Conservation (phyloP, 2,329 filamentous ascomycete genomes). For the Pyricularia sp. region DNA sequence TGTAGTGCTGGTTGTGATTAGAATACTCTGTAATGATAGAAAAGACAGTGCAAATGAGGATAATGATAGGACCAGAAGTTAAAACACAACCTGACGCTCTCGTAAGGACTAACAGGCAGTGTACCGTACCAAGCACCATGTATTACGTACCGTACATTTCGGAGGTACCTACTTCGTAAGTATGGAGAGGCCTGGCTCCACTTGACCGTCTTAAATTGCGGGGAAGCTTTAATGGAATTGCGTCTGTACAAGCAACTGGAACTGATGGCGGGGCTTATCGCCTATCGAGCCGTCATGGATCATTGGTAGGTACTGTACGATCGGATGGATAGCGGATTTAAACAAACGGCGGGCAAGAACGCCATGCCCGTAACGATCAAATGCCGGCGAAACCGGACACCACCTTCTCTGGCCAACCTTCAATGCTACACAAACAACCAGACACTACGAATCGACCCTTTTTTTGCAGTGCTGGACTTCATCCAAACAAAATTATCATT, state of each 20-base stretch:
- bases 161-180: not conserved
- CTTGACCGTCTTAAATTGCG: not conserved
- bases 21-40: no score
- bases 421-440: not conserved
- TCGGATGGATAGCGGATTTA: not conserved
- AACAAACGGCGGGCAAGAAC: not conserved
- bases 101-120: not conserved
- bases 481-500: not conserved
- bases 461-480: not conserved
- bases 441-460: not conserved
- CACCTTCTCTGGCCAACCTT: not conserved
- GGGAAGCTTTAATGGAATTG: not conserved
- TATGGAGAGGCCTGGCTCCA: not conserved
- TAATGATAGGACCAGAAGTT: not conserved
- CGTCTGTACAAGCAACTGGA: not conserved
- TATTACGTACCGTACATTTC: no score
- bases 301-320: slow-evolving; percentile 1
- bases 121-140: no score
- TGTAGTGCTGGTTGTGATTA: not conserved
- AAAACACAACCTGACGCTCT: not conserved
- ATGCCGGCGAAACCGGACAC: not conserved
- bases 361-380: not conserved
- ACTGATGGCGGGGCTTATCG: not conserved
- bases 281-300: not conserved
- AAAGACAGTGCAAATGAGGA: no score